phyloP scores from a whole-genome alignment of 495 filamentous ascomycete species.

The Alectoria sarmentosa region DNA sequence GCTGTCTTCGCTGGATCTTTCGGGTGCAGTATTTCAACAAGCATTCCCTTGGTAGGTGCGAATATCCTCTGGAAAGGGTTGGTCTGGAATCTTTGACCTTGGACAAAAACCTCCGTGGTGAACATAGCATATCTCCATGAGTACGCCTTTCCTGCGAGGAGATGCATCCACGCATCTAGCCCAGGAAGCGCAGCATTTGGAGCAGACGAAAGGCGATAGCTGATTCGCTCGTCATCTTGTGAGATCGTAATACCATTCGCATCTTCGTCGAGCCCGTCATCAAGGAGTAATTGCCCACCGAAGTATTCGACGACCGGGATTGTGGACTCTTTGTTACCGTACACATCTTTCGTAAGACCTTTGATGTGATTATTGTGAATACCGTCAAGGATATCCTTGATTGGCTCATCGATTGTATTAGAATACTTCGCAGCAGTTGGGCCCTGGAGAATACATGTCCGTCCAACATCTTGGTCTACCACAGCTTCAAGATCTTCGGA shows the following conservation, averaged over 20 bases:
- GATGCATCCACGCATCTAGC: slow-evolving; percentile 71
- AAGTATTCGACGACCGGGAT: slow-evolving; percentile 93
- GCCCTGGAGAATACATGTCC: slow-evolving; percentile 92
- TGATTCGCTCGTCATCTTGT: slow-evolving; percentile 64
- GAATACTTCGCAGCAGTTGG: slow-evolving; percentile 92
- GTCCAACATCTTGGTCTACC: slow-evolving; percentile 87
- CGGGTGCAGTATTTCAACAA: slow-evolving; percentile 78
- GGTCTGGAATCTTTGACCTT: slow-evolving; percentile 92
- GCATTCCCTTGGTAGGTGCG: slow-evolving; percentile 73
- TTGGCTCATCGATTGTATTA: slow-evolving; percentile 78
- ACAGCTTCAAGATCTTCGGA: slow-evolving; percentile 95
- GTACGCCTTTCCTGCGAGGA: slow-evolving; percentile 76
- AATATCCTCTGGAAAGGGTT: slow-evolving; percentile 93
- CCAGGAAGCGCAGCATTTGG: slow-evolving; percentile 67
- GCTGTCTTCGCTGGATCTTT: slow-evolving; percentile 70
- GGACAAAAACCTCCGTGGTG: slow-evolving; percentile 86
- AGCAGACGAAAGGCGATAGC: slow-evolving; percentile 69
- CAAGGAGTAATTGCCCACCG: slow-evolving; percentile 65
- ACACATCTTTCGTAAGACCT: slow-evolving; percentile 69
- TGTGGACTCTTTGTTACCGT: slow-evolving; percentile 59
- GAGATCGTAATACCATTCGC: slow-evolving; percentile 76
- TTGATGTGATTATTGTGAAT: slow-evolving; percentile 85
- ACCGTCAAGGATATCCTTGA: slow-evolving; percentile 85
- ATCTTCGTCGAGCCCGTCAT: slow-evolving; percentile 47
- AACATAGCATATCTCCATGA: slow-evolving; percentile 98